Percentiles rank a stretch among this genome's conserved stretches.
Evolutionary conservation across 2,329 filamentous ascomycete genomes (phyloP).

Genomic region (Aspergillus persii): DNA sequence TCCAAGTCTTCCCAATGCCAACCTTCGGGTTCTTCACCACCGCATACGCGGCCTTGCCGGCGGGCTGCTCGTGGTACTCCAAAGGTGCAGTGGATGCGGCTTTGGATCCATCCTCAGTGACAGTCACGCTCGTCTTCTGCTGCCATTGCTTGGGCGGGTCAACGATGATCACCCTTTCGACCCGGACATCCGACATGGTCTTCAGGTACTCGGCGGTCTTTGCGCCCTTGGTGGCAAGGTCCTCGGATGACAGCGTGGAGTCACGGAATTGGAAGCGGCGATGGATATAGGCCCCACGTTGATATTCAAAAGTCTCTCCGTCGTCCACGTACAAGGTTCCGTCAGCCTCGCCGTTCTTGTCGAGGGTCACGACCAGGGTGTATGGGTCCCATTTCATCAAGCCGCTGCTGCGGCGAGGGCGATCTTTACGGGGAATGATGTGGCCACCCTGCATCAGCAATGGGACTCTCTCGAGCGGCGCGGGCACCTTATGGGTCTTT

Average conservation of each 20-base stretch:
- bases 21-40: conserved; percentile 63
- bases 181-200: conserved; percentile 70
- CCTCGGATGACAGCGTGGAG: conserved; percentile 65
- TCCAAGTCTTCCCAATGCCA: conserved; percentile 63
- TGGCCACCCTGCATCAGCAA: conserved; percentile 91
- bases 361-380: conserved; percentile 77
- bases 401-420: conserved; percentile 77
- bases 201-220: conserved; percentile 74
- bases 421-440: conserved; percentile 85
- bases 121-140: conserved; percentile 56
- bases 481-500: conserved; percentile 66
- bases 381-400: conserved; percentile 95
- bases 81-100: conserved; percentile 52
- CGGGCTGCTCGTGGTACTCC: conserved; percentile 53
- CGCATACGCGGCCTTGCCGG: conserved; percentile 60
- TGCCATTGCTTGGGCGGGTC: conserved; percentile 74
- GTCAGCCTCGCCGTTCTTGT: conserved; percentile 67
- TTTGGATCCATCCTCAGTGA: conserved; percentile 48
- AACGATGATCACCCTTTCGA: conserved; percentile 83
- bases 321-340: conserved; percentile 91
- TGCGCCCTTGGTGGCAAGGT: conserved; percentile 60
- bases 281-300: conserved; percentile 84
- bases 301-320: conserved; percentile 85
- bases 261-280: conserved; percentile 68
- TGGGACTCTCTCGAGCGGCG: conserved; percentile 82